Evolutionary conservation across 495 filamentous ascomycete species (phyloP).

Genomic region (Arthonia radiata): DNA sequence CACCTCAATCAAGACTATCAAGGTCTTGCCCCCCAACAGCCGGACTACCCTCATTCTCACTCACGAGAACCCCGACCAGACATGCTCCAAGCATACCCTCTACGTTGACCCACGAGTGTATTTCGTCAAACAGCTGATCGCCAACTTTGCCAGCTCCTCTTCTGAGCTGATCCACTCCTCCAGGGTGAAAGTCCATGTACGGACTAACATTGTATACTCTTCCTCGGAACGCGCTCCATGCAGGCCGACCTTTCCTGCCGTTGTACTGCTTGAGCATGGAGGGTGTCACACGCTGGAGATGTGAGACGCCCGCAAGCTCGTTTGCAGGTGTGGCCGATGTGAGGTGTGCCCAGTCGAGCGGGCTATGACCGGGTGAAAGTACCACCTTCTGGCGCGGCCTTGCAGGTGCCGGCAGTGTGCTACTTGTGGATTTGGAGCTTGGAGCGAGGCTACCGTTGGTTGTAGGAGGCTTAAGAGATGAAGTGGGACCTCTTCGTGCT

Average conservation of each 20-base stretch:
- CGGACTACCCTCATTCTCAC: slow-evolving; percentile 34
- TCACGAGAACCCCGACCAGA: slow-evolving; percentile 62
- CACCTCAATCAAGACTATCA: too few species aligned
- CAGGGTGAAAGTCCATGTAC: slow-evolving; percentile 77
- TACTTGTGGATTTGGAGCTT: too few species aligned
- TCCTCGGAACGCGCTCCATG: slow-evolving; percentile 70
- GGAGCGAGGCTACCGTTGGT: slow-evolving; percentile 7
- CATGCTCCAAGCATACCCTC: slow-evolving; percentile 79
- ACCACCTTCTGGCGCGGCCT: slow-evolving; percentile 29
- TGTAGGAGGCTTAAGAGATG: slow-evolving; percentile 6
- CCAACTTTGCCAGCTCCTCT: slow-evolving; percentile 45
- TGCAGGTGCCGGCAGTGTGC: too few species aligned
- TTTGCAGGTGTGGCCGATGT: slow-evolving; percentile 21
- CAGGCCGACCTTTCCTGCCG: slow-evolving; percentile 56
- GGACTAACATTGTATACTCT: slow-evolving; percentile 84
- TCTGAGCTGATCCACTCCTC: slow-evolving; percentile 67
- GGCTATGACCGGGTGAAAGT: slow-evolving; percentile 68
- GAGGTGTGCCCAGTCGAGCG: slow-evolving; percentile 65
- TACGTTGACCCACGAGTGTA: slow-evolving; percentile 96
- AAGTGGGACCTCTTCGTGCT: slow-evolving; percentile 12
- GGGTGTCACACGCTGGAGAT: slow-evolving; percentile 45
- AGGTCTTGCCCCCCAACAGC: slow-evolving; percentile 7
- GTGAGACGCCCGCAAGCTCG: slow-evolving; percentile 24
- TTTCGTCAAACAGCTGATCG: slow-evolving; percentile 61
- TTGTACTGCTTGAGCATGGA: slow-evolving; percentile 48